A percentile compares a stretch with the other conserved stretches of the same genome.
Conservation (phyloP, 768 basidiomycete genomes). For the Suillus hirtellus region DNA sequence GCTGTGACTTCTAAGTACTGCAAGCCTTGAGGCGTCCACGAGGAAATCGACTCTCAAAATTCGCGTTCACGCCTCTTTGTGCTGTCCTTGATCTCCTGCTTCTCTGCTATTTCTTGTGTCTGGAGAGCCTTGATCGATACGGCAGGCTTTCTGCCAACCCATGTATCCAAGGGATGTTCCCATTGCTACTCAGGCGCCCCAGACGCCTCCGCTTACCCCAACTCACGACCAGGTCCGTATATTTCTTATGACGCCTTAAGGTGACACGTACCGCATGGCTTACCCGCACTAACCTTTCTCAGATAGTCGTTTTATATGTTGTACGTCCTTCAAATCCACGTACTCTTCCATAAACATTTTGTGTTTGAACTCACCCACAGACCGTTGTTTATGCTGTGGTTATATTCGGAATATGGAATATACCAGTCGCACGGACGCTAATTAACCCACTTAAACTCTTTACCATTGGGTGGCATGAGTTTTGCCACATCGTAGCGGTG, state of each 20-base stretch:
- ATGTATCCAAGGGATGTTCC: conserved; percentile 38
- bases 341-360: conserved; percentile 10
- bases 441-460: conserved; percentile 86
- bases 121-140: conserved; percentile 12
- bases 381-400: conserved; percentile 84
- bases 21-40: conserved; percentile 35
- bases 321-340: conserved; percentile 44
- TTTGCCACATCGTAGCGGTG: conserved; percentile 80
- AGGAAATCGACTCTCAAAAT: conserved; percentile 25
- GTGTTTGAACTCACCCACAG: conserved; percentile 37
- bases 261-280: conserved; percentile 23
- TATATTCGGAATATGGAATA: conserved; percentile 87
- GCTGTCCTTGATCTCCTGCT: conserved; percentile 15
- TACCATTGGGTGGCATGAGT: conserved; percentile 87
- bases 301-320: conserved; percentile 78
- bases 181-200: conserved; percentile 30
- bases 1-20: conserved; percentile 8
- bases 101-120: conserved; percentile 9
- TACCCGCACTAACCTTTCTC: conserved; percentile 23
- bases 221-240: conserved; percentile 69
- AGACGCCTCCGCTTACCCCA: conserved; percentile 52
- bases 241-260: conserved; percentile 18
- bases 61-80: conserved; percentile 19
- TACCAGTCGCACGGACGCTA: conserved; percentile 73
- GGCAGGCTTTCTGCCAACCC: conserved; percentile 34